phyloP scores from a whole-genome alignment of 352 stramenopile genomes.

The Phytopythium helicoides region DNA sequence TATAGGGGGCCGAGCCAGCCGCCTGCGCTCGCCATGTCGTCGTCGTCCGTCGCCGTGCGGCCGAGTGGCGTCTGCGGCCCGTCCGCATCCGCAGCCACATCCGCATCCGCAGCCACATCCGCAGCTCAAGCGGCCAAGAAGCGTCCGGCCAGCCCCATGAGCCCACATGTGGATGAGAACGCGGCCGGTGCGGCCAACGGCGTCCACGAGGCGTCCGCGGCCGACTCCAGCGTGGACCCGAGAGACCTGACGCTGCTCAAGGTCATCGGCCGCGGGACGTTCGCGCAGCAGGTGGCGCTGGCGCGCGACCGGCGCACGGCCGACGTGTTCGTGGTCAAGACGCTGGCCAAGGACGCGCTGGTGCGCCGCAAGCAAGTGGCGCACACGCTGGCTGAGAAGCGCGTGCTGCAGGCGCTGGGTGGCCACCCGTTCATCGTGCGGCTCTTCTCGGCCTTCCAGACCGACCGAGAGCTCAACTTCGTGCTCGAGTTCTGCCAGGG shows the following conservation, averaged over 20 bases:
- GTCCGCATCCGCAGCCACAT: neutral
- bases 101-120: neutral
- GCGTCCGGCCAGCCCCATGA: neutral
- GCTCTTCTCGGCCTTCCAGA: conserved; percentile 73
- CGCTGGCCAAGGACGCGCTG: conserved; percentile 73
- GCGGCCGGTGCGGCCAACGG: neutral
- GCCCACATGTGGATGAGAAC: neutral
- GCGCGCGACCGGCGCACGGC: conserved; percentile 51
- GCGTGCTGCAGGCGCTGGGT: conserved; percentile 55
- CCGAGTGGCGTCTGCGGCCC: neutral
- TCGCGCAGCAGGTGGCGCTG: conserved; percentile 78
- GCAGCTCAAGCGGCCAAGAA: neutral
- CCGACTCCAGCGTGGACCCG: conserved; percentile 35
- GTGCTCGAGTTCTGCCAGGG: conserved; percentile 85
- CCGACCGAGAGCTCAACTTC: conserved; percentile 73
- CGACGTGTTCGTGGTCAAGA: conserved; percentile 78
- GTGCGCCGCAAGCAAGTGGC: conserved; percentile 73
- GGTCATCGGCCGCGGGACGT: conserved; percentile 83
- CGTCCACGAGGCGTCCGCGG: neutral
- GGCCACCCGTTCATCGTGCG: conserved; percentile 81
- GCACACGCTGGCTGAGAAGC: conserved; percentile 82
- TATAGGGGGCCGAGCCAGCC: too few species aligned
- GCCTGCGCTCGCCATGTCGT: neutral
- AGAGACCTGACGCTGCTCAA: conserved; percentile 78
- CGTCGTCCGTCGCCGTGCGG: neutral